Evolutionary conservation across 345 rosid species (phyloP), one percentile per base, ranked within the genome.

Genomic region (Syzygium grande): DNA sequence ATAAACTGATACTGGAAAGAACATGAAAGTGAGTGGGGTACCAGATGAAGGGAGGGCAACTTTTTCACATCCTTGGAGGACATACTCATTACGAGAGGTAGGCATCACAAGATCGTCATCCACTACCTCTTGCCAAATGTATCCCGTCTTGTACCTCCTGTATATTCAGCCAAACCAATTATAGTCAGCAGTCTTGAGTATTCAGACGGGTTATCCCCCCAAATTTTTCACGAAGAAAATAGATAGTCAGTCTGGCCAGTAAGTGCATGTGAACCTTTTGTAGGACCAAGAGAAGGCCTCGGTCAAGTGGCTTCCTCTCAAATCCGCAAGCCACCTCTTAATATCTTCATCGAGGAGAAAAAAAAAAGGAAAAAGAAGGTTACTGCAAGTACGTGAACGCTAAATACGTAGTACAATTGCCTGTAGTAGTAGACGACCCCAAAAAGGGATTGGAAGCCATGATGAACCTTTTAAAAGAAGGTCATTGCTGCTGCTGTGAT

Each of bases 41-140:
- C 5, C 77, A 25, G 1, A 14, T 56, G 87, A 58, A 25, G 87
- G 25, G 17, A 56, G 83, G 11, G 49, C 46, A 79, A 86, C 84
- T 52, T 92, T 92, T 84, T 92, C 89, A 58, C 97, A 95, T 89
- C 99, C 99, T 92, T 95, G 92, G 84, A 96, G 94, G 17, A 96
- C 92, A 85, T 93, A 96, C 90, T 95, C 98, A 30, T 92, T 94
- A 87, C 95, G 96, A 6, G 93, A 95, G 86, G 95, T 90, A 6
- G 99, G 97, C 12, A 94, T 93, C 79, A 96, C 93, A 52, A 96
- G 96, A 90, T 96, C 97, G 73, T 93, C 96, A 38, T 96, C 96
- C 27, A 88, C 54, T 41, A 96, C 90, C 88, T 96, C 98, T 93
- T 95, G 98, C 99, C 99, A 96, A 38, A 95, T 93, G 63, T 91